Evolutionary conservation across 2,329 filamentous ascomycete genomes (phyloP).

Genomic region (Fusarium sp.): DNA sequence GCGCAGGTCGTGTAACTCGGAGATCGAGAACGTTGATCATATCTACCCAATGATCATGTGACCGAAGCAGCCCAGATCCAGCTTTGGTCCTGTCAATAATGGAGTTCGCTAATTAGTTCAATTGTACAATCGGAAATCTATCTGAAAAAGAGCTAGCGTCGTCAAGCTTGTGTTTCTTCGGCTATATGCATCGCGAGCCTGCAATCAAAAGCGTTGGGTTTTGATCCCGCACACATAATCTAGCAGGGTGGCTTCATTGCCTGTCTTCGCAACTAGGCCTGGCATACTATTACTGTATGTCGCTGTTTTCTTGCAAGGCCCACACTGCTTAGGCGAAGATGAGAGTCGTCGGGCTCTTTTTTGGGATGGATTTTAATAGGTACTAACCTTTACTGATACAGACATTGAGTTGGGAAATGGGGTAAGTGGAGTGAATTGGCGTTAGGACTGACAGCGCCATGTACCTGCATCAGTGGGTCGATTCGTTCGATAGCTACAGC

Average conservation of each 20-base stretch:
- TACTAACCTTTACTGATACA: not conserved
- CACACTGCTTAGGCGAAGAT: conserved; percentile 4
- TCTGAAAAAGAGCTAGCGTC: conserved; percentile 27
- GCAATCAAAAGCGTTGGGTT: conserved; percentile 26
- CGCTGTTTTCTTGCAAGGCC: conserved; percentile 3
- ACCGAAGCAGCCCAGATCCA: not conserved
- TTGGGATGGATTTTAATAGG: not conserved
- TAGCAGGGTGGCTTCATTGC: not conserved
- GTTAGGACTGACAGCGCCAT: conserved; percentile 19
- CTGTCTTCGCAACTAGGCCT: not conserved
- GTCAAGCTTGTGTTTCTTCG: conserved; percentile 33
- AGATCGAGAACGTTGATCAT: not conserved
- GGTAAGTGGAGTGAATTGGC: conserved; percentile 20
- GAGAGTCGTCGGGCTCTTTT: not conserved
- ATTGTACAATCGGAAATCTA: conserved; percentile 5
- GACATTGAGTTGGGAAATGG: conserved; percentile 3
- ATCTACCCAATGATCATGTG: not conserved
- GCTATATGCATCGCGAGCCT: conserved; percentile 27
- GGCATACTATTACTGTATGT: not conserved
- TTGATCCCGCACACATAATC: not conserved
- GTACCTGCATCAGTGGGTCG: conserved; percentile 43
- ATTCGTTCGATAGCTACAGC: conserved; percentile 9
- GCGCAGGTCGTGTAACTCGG: not conserved
- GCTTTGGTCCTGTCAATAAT: not conserved
- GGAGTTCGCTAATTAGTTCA: not conserved